Conservation (phyloP, 2,329 filamentous ascomycete species). For the Alternaria alternata region DNA sequence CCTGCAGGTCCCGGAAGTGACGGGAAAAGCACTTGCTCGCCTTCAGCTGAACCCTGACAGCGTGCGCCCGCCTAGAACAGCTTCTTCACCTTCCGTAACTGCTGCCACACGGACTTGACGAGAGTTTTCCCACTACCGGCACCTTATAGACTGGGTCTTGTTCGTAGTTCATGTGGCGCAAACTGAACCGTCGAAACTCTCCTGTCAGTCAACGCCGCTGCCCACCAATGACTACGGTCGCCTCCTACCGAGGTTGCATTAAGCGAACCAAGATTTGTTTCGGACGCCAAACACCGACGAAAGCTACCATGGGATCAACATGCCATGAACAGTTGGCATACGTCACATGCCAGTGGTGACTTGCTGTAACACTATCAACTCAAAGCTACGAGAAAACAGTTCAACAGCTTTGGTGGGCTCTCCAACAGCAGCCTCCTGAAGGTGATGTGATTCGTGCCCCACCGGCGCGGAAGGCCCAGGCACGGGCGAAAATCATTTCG, state of each 20-base stretch:
- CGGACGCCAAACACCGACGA: conserved; percentile 13
- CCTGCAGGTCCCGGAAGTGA: background rate
- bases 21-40: background rate
- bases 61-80: background rate
- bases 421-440: background rate
- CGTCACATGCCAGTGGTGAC: background rate
- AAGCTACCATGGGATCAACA: conserved; percentile 12
- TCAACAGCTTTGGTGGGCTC: background rate
- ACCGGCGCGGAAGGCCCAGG: conserved; percentile 3
- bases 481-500: conserved; percentile 3
- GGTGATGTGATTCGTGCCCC: background rate
- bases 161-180: background rate
- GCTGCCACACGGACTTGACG: background rate
- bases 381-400: background rate
- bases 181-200: background rate
- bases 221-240: background rate
- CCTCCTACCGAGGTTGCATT: background rate
- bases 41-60: background rate
- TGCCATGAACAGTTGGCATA: background rate
- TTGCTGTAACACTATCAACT: background rate
- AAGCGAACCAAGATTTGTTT: conserved; percentile 6
- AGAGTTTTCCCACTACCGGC: background rate
- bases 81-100: background rate
- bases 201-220: background rate
- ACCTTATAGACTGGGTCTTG: background rate